Percentiles rank a stretch among this genome's conserved stretches.
These are phyloP conservation scores for Mycena kentingensis DNA, from an alignment of 768 basidiomycete genomes.

Conservation along the genomic window DNA sequence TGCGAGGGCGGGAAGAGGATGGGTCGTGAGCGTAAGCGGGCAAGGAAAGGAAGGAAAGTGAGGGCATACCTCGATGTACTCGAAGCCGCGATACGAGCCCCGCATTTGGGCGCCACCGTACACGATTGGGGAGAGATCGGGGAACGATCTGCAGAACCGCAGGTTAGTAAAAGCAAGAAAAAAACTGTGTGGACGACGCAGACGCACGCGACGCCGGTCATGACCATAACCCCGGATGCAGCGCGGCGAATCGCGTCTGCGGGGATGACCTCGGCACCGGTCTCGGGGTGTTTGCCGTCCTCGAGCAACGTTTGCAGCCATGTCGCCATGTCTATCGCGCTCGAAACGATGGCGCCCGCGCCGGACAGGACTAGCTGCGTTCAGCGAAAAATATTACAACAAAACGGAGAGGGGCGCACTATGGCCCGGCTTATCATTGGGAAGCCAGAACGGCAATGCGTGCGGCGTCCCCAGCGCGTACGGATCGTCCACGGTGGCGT, in stretches of 20 bases:
- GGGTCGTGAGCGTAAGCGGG: neutral
- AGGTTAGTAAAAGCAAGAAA: neutral
- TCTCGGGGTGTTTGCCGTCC: conserved; percentile 20
- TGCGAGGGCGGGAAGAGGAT: too few relatives aligned
- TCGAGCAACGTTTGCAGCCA: conserved; percentile 27
- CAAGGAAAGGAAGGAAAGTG: conserved; percentile 4
- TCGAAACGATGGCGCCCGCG: conserved; percentile 28
- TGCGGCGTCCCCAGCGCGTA: conserved; percentile 9
- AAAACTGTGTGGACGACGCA: too few relatives aligned
- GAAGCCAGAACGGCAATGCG: conserved; percentile 9
- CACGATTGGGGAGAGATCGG: conserved; percentile 26
- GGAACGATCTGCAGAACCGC: conserved; percentile 9
- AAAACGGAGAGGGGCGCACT: conserved; percentile 1
- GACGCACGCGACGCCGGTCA: conserved; percentile 17
- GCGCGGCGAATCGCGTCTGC: conserved; percentile 17
- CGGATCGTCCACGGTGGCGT: conserved; percentile 9
- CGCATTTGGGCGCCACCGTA: conserved; percentile 29
- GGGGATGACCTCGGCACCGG: conserved; percentile 21
- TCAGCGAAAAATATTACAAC: neutral
- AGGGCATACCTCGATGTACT: conserved; percentile 18
- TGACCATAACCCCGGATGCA: conserved; percentile 23
- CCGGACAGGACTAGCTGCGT: conserved; percentile 19
- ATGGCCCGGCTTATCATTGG: conserved; percentile 2
- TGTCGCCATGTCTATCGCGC: conserved; percentile 24
- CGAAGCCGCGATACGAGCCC: conserved; percentile 24